Evolutionary conservation across 2,329 filamentous ascomycete genomes (phyloP).

Genomic region (Ascochyta clinopodiicola): DNA sequence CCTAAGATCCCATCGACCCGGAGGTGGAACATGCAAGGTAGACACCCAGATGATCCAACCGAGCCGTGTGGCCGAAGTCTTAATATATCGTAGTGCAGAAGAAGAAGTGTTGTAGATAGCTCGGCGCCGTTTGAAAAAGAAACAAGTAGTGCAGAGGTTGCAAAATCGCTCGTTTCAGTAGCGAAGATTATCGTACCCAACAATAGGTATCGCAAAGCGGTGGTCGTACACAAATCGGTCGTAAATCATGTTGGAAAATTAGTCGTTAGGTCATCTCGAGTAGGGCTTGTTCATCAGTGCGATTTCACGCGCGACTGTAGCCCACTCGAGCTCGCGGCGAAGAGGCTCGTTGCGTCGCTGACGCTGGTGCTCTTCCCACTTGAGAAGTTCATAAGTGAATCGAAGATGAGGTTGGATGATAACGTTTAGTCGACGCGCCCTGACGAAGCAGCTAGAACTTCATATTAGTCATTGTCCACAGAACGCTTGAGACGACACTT

Average conservation of each 20-base stretch:
- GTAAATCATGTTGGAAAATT: conserved; percentile 26
- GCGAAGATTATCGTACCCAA: conserved; percentile 11
- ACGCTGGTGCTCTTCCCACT: conserved; percentile 87
- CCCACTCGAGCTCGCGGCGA: conserved; percentile 88
- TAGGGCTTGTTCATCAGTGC: conserved; percentile 97
- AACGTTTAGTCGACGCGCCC: conserved; percentile 89
- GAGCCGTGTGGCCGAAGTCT: conserved; percentile 24
- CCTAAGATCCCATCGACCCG: conserved; percentile 2
- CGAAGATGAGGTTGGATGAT: conserved; percentile 97
- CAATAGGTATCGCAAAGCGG: conserved; percentile 13
- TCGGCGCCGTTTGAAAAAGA: neutral
- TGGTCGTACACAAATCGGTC: conserved; percentile 33
- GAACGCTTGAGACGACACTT: conserved; percentile 38
- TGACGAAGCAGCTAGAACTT: conserved; percentile 76
- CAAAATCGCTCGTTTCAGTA: conserved; percentile 5
- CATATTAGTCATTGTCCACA: conserved; percentile 15
- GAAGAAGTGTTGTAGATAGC: conserved; percentile 14
- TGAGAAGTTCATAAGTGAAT: conserved; percentile 90
- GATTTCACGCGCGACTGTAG: conserved; percentile 85
- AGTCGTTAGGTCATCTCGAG: conserved; percentile 62
- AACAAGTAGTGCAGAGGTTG: neutral
- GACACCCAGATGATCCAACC: conserved; percentile 25
- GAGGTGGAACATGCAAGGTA: conserved; percentile 10
- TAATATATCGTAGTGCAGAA: conserved; percentile 16
- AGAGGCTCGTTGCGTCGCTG: conserved; percentile 60